A percentile compares a stretch with the other conserved stretches of the same genome.
Conservation (phyloP, 2,329 filamentous ascomycete species). For the Cladophialophora exuberans region DNA sequence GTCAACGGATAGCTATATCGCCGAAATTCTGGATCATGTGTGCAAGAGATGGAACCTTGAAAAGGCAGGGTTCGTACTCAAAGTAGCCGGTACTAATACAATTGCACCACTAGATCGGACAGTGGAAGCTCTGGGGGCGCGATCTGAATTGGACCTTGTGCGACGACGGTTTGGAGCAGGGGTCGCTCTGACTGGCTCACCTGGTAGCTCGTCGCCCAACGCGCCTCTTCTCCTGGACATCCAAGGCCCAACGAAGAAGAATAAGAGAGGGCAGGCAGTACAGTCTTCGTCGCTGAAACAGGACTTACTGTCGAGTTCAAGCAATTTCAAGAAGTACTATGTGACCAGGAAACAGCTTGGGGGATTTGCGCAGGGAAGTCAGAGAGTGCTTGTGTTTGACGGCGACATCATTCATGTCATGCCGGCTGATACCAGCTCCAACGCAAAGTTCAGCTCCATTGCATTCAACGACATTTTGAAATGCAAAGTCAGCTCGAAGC, state of each 20-base stretch:
- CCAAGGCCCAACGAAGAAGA: constrained; percentile 44
- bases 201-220: constrained; percentile 65
- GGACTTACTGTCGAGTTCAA: constrained; percentile 46
- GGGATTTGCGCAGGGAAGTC: constrained; percentile 64
- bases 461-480: constrained; percentile 67
- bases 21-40: constrained; percentile 66
- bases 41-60: constrained; percentile 67
- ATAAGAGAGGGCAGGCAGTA: constrained; percentile 48
- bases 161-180: constrained; percentile 66
- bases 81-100: constrained; percentile 65
- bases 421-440: constrained; percentile 54
- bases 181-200: constrained; percentile 59
- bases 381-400: constrained; percentile 64
- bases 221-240: constrained; percentile 62
- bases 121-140: constrained; percentile 64
- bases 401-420: constrained; percentile 70
- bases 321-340: constrained; percentile 64
- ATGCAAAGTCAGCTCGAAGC: constrained; percentile 66
- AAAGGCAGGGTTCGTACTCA: constrained; percentile 65
- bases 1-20: constrained; percentile 68
- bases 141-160: constrained; percentile 64
- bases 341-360: constrained; percentile 68
- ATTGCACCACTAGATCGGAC: constrained; percentile 67
- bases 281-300: constrained; percentile 53
- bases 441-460: constrained; percentile 62